A percentile compares a stretch with the other conserved stretches of the same genome.
Conservation (phyloP, 1,284 basidiomycete species). For the Malassezia caprae region DNA sequence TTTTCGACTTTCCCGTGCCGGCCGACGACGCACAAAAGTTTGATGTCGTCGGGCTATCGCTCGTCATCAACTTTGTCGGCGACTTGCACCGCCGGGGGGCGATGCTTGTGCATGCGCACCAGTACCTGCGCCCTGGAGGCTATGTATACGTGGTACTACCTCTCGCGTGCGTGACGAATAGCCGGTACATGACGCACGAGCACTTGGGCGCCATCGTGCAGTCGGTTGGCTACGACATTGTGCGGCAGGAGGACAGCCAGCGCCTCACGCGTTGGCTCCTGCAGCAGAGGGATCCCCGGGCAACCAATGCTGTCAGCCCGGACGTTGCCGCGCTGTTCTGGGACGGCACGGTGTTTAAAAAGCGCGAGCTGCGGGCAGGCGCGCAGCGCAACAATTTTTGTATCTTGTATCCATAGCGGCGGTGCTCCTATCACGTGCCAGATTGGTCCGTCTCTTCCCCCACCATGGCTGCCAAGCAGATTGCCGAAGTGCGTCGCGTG, state of each 20-base stretch:
- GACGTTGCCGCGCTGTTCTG: conserved; percentile 7
- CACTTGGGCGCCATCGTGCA: conserved; percentile 42
- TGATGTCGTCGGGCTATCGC: conserved; percentile 48
- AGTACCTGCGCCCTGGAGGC: conserved; percentile 33
- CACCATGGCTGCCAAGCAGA: conserved; percentile 44
- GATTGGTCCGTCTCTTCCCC: neutral
- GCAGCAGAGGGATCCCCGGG: conserved; percentile 13
- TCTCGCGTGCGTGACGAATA: conserved; percentile 48
- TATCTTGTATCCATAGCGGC: conserved; percentile 22
- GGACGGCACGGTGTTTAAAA: conserved; percentile 46
- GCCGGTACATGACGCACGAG: conserved; percentile 47
- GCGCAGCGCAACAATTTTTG: conserved; percentile 49
- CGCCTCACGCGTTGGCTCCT: conserved; percentile 49
- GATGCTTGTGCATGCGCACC: conserved; percentile 40
- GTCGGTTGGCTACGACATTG: conserved; percentile 45
- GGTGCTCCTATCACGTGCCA: neutral
- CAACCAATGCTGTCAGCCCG: neutral
- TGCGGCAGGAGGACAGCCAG: conserved; percentile 45
- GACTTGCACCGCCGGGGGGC: conserved; percentile 39
- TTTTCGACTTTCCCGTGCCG: conserved; percentile 47
- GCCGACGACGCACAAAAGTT: conserved; percentile 24
- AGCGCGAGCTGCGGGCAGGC: conserved; percentile 43
- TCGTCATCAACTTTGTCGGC: conserved; percentile 51
- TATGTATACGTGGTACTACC: conserved; percentile 50
- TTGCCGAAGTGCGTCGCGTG: conserved; percentile 29